Evolutionary conservation across 176 grass and related monocot species (phyloP).

Genomic region (Juncus effusus): DNA sequence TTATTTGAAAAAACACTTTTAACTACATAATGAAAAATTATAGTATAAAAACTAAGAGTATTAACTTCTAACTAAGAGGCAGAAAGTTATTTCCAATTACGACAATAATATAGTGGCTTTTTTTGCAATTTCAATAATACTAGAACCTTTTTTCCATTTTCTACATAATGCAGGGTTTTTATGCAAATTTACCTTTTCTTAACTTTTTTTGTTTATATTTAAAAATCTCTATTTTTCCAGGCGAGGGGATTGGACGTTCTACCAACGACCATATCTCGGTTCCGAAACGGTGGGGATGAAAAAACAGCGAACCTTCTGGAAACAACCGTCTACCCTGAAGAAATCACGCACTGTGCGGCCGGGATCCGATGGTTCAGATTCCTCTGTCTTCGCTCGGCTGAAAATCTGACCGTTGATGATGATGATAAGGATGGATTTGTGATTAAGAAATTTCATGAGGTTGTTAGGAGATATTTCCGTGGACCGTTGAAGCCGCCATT

Average conservation of each 20-base stretch:
- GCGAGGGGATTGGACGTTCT: conserved; percentile 91
- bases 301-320: conserved; percentile 68
- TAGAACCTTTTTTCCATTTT: no score
- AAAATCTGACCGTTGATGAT: not conserved
- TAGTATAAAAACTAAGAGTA: no score
- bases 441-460: conserved; percentile 52
- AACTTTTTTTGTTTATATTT: no score
- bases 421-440: conserved; percentile 28
- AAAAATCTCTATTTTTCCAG: conserved; percentile 13
- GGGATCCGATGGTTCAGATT: conserved; percentile 89
- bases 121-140: no score
- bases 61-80: no score
- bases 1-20: no score
- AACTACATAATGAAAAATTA: no score
- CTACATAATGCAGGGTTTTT: no score
- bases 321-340: conserved; percentile 78
- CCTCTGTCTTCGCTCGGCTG: conserved; percentile 38
- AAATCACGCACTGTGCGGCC: conserved; percentile 79
- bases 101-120: no score
- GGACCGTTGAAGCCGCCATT: conserved; percentile 80
- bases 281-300: conserved; percentile 67
- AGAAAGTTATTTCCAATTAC: no score
- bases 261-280: conserved; percentile 85
- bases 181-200: no score
- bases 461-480: conserved; percentile 67